Evolutionary conservation across 805 yeast genomes (phyloP), one percentile per base, ranked within the genome.

Genomic region (Candida railenensis): DNA sequence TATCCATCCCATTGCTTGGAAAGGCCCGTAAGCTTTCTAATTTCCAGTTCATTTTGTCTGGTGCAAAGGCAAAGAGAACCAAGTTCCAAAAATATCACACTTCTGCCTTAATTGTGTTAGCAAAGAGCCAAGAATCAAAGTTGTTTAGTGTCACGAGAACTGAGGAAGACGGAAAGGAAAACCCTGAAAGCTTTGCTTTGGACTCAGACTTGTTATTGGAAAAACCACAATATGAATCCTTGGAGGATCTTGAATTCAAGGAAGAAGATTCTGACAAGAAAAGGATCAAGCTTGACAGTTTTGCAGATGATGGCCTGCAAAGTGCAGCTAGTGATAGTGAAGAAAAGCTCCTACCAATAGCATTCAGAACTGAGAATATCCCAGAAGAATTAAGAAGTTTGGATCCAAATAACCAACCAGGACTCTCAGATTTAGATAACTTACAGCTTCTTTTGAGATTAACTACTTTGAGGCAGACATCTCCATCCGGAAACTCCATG

Each of bases 21-120:
- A 76, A 76, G 50, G 88, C 83, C 2, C 77, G 80, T 38, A 74
- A 77, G 12, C 59, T 85, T 9, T 81, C 90, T 0, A 77, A 80
- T 1, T 73, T 89, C 40, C 69, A 78, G 42, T 78, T 84, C 52
- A 78, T 84, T 0, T 67, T 92, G 40, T 87, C 97, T 1, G 98
- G 98, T 53, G 87, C 94, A 46, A 83, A 83, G 54, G 97, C 96
- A 8, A 85, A 83, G 60, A 76, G 94, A 59, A 92, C 98, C 3
- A 87, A 87, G 62, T 88, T 72, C 62, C 98, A 92, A 66, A 75
- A 76, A 41, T 75, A 72, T 30, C 80, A 83, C n/a, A 78, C 85
- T 21, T 78, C 96, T 0, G 81, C 89, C 34, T 76, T 92, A 49
- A 77, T 91, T 14, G 79, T 89, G 21, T 66, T 92, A 18, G 98